Percentiles rank a stretch among this genome's conserved stretches.
These are phyloP conservation scores for Tripidium arundinaceum DNA, from an alignment of 202 grass and related monocot species.

Conservation along the genomic window DNA sequence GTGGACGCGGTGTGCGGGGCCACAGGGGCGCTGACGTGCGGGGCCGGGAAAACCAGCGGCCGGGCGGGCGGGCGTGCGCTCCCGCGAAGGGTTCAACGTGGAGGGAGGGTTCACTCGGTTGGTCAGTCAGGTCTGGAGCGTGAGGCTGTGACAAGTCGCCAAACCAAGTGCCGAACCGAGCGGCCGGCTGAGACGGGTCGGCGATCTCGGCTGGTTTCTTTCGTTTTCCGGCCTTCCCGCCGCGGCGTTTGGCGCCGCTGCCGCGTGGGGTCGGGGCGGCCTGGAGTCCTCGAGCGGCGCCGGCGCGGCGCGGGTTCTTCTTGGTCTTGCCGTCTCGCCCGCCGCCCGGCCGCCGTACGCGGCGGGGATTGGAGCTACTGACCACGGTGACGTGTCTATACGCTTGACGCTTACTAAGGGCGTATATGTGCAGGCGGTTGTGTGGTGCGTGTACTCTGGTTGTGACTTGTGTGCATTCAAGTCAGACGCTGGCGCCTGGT, in stretches of 20 bases:
- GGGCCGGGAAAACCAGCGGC: neutral
- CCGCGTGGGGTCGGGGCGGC: neutral
- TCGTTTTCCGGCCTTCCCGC: constrained; percentile 16
- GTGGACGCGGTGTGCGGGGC: neutral
- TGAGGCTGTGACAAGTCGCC: neutral
- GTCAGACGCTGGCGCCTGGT: neutral
- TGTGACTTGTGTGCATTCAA: neutral
- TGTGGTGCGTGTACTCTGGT: neutral
- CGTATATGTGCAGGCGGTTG: neutral
- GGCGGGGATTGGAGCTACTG: neutral
- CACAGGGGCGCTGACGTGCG: neutral
- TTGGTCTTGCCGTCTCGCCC: neutral
- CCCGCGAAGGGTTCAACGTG: neutral
- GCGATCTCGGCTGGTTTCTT: constrained; percentile 16
- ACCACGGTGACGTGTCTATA: too few species aligned
- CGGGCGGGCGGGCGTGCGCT: neutral
- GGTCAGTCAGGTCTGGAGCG: neutral
- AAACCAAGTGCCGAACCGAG: neutral
- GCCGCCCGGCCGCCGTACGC: neutral
- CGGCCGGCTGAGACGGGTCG: neutral
- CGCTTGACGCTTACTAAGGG: neutral
- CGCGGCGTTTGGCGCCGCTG: neutral
- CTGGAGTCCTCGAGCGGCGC: neutral
- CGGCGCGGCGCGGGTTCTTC: neutral
- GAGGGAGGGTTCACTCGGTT: neutral